These are phyloP conservation scores for Penstemon davidsonii DNA, from an alignment of 257 asterid species.

Conservation along the genomic window DNA sequence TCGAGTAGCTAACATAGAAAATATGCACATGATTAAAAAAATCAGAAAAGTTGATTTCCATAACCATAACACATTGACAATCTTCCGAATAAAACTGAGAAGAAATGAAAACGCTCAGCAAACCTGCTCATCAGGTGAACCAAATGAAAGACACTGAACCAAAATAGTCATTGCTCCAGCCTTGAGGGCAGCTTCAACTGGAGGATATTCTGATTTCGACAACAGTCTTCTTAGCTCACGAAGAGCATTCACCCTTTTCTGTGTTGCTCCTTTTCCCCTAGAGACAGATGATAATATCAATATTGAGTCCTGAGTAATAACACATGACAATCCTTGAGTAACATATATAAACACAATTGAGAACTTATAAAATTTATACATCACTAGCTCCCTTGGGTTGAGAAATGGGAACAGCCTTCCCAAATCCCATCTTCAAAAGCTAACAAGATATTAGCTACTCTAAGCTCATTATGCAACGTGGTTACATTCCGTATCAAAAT, in stretches of 20 bases:
- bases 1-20: constrained; percentile 72
- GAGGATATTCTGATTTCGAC: constrained; percentile 91
- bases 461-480: no score
- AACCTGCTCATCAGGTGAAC: constrained; percentile 97
- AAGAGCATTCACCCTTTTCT: constrained; percentile 82
- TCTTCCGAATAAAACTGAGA: constrained; percentile 4
- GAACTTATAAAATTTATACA: not conserved
- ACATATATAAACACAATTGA: not conserved
- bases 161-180: constrained; percentile 82
- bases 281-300: not conserved
- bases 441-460: not conserved
- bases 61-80: constrained; percentile 3
- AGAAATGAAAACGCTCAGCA: constrained; percentile 22
- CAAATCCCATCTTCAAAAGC: not conserved
- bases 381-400: not conserved
- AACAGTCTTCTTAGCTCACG: constrained; percentile 80
- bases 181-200: constrained; percentile 76
- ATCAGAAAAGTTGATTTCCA: constrained; percentile 3
- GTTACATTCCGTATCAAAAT: not conserved
- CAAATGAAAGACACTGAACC: constrained; percentile 84
- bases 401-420: not conserved
- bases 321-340: not conserved
- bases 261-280: constrained; percentile 86
- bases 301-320: not conserved
- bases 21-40: constrained; percentile 9